These are phyloP conservation scores for Jamesozyma gamospora DNA, from an alignment of 805 yeast genomes.

Conservation along the genomic window DNA sequence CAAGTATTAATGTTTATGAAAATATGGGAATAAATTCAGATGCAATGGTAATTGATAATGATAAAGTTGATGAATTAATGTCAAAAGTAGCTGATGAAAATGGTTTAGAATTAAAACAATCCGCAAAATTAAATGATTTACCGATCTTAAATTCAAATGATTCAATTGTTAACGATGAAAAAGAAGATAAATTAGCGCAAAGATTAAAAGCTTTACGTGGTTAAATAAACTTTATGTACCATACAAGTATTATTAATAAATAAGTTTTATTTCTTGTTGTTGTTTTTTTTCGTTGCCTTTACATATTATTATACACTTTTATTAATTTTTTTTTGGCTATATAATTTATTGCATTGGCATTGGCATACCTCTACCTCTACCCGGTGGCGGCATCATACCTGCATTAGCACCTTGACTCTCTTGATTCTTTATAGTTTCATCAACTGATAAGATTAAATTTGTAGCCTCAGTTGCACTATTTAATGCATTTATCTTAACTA, in stretches of 20 bases:
- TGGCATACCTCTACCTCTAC: conserved; percentile 69
- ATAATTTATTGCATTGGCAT: conserved; percentile 20
- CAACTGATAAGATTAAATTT: conserved; percentile 83
- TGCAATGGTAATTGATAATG: conserved; percentile 87
- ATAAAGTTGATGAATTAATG: conserved; percentile 84
- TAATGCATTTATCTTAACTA: conserved; percentile 88
- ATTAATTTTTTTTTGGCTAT: neutral
- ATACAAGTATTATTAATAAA: too few species aligned
- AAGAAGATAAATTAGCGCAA: conserved; percentile 82
- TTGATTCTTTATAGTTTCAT: conserved; percentile 78
- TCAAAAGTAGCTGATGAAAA: conserved; percentile 95
- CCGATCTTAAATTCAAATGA: conserved; percentile 48
- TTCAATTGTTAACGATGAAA: conserved; percentile 46
- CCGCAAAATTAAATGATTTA: conserved; percentile 41
- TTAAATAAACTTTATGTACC: conserved; percentile 8
- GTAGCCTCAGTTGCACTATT: conserved; percentile 97
- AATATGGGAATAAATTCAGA: conserved; percentile 79
- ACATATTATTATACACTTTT: neutral
- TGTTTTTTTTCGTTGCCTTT: too few species aligned
- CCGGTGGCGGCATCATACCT: conserved; percentile 40
- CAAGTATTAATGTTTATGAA: conserved; percentile 87
- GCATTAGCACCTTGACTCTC: conserved; percentile 48
- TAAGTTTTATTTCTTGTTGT: too few species aligned
- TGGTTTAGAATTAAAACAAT: conserved; percentile 84
- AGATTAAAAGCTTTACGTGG: conserved; percentile 76